Base-by-base conservation (phyloP, 2,329 filamentous ascomycete species). In the Sporothrix pallida region DNA sequence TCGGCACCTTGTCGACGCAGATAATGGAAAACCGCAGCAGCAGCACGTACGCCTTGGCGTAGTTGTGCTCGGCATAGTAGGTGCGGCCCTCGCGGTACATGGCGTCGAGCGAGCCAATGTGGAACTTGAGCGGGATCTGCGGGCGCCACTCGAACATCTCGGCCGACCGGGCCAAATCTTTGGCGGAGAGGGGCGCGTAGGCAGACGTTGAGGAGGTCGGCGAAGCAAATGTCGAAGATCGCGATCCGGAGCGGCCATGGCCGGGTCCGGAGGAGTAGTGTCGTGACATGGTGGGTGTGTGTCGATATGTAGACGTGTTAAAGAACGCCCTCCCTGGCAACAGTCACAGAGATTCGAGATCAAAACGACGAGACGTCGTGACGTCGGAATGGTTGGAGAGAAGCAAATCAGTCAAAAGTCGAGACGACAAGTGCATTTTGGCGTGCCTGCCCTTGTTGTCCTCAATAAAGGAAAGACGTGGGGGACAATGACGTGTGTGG, bases 21-120 rank as follows among this genome's bases (percentile, higher is more conserved):
- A 99, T 89, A 71, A 91, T 87, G 10, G 94, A 94, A 83, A 97
- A 94, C 77, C 96, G 91, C 80, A 96, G 93, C n/a, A 97, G 88
- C 74, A 98, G 90, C 72, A 98, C 88, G 81, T 97, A 99, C 4
- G 95, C 93, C 79, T 96, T 92, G 78, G 94, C 90, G 76, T 94
- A 90, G 82, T 98, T 95, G 78, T 92, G 91, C 82, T 98, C 95
- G 58, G 88, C 88, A 78, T 96, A 88, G 80, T 97, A 97, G 78
- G 95, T 93, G 70, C 89, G 87, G 23, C 94, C 95, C 93, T 97
- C 93, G 82, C 93, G 92, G 75, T 92, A 87, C 71, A 98, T 84
- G 5, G 91, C 93, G 75, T 92, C 90, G 6, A 94, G 93, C 2
- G 94, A 93, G 50, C 94, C 89, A 42, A 94, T 84, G 93, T 94